Conservation (phyloP, 257 asterid genomes). For the Anisodus tanguticus region DNA sequence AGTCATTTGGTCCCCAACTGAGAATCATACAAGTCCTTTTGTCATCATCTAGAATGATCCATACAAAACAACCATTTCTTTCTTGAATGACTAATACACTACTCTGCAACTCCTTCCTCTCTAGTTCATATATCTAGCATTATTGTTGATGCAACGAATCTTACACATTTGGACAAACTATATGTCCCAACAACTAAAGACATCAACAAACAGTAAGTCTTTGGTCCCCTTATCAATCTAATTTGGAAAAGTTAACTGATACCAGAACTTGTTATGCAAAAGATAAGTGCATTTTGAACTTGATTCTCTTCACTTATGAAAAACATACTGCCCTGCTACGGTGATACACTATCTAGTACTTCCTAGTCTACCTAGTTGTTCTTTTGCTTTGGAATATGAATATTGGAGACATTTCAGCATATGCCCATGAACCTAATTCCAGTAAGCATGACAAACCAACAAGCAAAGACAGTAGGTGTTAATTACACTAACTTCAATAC, state of each 20-base stretch:
- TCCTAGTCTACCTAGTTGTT: background rate
- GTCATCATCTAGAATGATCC: background rate
- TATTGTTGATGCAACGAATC: background rate
- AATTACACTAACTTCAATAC: background rate
- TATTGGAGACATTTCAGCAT: background rate
- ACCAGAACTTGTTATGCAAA: constrained; percentile 35
- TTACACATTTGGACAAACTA: constrained; percentile 38
- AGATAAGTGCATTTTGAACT: background rate
- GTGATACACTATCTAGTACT: background rate
- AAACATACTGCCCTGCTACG: background rate
- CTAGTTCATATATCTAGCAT: background rate
- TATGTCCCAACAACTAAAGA: constrained; percentile 41
- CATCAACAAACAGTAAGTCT: constrained; percentile 50
- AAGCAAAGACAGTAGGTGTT: background rate
- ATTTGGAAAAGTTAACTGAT: constrained; percentile 31
- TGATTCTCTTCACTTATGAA: background rate
- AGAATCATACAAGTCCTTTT: constrained; percentile 8
- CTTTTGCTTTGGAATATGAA: background rate
- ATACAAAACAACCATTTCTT: background rate
- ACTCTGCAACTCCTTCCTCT: background rate
- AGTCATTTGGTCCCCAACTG: constrained; percentile 22
- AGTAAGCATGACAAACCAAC: background rate
- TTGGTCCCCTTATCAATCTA: constrained; percentile 49
- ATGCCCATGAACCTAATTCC: background rate
- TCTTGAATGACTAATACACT: background rate